phyloP scores from a whole-genome alignment of 306 rosid species.

The Adenanthera pavonina region DNA sequence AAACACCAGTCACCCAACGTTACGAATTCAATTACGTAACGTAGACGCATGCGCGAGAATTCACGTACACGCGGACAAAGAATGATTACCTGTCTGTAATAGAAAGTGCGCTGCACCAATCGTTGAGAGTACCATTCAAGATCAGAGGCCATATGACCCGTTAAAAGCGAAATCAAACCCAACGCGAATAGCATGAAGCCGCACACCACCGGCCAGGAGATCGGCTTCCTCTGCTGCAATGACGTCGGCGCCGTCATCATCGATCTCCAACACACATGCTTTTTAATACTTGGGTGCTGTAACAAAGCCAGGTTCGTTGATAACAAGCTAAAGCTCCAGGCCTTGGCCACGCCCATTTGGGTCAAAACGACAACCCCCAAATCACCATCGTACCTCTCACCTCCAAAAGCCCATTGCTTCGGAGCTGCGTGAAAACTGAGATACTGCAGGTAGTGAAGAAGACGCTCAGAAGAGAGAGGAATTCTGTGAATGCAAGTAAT shows the following conservation, averaged over 20 bases:
- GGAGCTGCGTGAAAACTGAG: neutral
- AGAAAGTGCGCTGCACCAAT: slow-evolving; percentile 58
- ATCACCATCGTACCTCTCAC: slow-evolving; percentile 38
- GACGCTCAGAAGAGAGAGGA: neutral
- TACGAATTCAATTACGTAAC: neutral
- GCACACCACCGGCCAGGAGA: slow-evolving; percentile 75
- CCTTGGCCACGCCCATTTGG: slow-evolving; percentile 59
- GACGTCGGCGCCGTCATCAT: slow-evolving; percentile 18
- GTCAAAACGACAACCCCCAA: slow-evolving; percentile 32
- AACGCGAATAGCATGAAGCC: slow-evolving; percentile 87
- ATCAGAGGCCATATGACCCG: slow-evolving; percentile 92
- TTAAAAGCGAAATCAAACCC: slow-evolving; percentile 87
- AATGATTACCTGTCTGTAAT: slow-evolving; percentile 56
- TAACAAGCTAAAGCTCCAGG: slow-evolving; percentile 62
- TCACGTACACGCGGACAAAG: neutral
- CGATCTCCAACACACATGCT: slow-evolving; percentile 65
- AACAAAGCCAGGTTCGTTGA: slow-evolving; percentile 66
- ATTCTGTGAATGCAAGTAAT: neutral
- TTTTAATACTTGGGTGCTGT: slow-evolving; percentile 46
- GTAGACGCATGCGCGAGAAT: neutral
- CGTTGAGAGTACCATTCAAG: slow-evolving; percentile 96
- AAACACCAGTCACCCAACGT: neutral
- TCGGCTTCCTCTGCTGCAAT: slow-evolving; percentile 50
- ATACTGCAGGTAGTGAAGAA: neutral
- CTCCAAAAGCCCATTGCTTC: slow-evolving; percentile 6